Evolutionary conservation across 1,139 yeast genomes (phyloP).

Genomic region (Casaregolazyma suthepensis): DNA sequence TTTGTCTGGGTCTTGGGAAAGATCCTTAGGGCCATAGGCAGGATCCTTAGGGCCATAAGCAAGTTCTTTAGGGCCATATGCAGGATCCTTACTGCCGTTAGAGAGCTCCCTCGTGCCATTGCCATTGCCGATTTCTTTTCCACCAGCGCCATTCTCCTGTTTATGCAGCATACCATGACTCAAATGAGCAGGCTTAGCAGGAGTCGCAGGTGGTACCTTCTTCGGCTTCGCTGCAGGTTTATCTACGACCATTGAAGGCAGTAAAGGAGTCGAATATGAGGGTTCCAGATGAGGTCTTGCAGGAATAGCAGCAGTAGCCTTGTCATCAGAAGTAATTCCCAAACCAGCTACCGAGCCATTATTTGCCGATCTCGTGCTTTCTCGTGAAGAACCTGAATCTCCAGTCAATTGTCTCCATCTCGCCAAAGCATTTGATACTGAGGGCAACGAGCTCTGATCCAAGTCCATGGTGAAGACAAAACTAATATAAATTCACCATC

Average conservation of each 20-base stretch:
- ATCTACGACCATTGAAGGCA: not conserved
- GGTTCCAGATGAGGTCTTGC: not conserved
- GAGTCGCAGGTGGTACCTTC: slow-evolving; percentile 14
- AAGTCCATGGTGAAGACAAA: slow-evolving; percentile 7
- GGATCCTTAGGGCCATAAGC: not conserved
- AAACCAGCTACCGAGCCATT: not conserved
- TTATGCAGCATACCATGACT: slow-evolving; percentile 2
- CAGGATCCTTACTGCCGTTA: not conserved
- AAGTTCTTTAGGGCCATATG: not conserved
- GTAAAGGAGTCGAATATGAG: not conserved
- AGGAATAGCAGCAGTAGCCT: not conserved
- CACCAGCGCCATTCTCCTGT: not conserved
- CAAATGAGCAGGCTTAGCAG: slow-evolving; percentile 14
- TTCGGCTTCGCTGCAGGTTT: not conserved
- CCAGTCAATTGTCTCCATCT: slow-evolving; percentile 25
- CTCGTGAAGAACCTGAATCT: not conserved
- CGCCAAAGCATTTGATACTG: slow-evolving; percentile 23
- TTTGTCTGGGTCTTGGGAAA: not conserved
- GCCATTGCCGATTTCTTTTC: too few relatives aligned
- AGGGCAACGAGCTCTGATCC: slow-evolving; percentile 25
- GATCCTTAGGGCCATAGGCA: not conserved
- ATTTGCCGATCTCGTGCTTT: not conserved
- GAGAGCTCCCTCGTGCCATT: not conserved
- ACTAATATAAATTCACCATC: not conserved
- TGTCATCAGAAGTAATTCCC: not conserved